Evolutionary conservation across 805 yeast species (phyloP).

Genomic region (Kluyveromyces siamensis): DNA sequence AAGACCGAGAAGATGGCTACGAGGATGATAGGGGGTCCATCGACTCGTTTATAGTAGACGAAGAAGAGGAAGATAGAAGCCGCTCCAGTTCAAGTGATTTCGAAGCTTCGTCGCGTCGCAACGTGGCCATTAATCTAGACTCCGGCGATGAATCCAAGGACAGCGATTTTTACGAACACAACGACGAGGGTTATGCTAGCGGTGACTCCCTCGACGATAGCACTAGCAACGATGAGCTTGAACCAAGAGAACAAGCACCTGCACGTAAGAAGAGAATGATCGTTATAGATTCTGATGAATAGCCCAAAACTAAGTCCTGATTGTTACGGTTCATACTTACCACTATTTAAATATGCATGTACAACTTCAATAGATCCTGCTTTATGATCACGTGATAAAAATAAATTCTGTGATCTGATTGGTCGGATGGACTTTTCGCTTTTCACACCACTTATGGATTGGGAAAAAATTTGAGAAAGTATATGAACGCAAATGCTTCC

Average conservation of each 20-base stretch:
- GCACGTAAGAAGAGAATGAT: conserved; percentile 15
- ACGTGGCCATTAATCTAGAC: neutral
- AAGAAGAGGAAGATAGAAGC: conserved; percentile 2
- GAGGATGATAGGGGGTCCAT: conserved; percentile 5
- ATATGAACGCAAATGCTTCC: too few species aligned
- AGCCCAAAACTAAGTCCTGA: conserved; percentile 7
- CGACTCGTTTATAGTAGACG: conserved; percentile 8
- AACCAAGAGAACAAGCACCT: neutral
- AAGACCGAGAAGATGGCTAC: neutral
- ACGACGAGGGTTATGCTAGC: conserved; percentile 25
- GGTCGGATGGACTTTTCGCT: neutral
- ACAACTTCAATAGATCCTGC: neutral
- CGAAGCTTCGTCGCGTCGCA: neutral
- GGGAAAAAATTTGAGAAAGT: neutral
- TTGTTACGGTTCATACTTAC: neutral
- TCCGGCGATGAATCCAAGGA: conserved; percentile 5
- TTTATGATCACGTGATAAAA: neutral
- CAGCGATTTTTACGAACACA: conserved; percentile 24
- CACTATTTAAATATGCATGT: neutral
- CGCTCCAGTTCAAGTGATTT: conserved; percentile 6
- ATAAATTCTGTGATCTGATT: neutral
- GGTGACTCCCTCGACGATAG: conserved; percentile 24
- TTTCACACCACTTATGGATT: neutral
- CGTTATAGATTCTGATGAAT: conserved; percentile 22
- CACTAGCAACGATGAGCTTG: conserved; percentile 5